Conservation (phyloP, 2,329 filamentous ascomycete genomes). For the Ceratocystis lukuohia region DNA sequence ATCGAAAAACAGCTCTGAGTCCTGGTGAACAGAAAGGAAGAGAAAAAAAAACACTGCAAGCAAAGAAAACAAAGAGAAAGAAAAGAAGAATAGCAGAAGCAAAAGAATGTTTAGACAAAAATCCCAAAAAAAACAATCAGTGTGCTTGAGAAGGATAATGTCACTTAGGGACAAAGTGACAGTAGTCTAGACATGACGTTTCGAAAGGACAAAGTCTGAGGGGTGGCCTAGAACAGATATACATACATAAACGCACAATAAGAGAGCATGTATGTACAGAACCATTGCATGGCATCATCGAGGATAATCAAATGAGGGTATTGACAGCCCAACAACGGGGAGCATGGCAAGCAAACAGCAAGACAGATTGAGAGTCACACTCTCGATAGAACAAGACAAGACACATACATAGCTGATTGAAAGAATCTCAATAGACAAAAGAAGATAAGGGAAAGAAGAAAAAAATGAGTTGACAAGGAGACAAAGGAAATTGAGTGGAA, state of each 20-base stretch:
- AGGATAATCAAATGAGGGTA: background rate
- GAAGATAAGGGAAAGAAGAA: slow-evolving; percentile 8
- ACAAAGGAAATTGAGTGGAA: slow-evolving; percentile 14
- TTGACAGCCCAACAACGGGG: background rate
- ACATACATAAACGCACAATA: too few species aligned
- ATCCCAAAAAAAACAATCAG: background rate
- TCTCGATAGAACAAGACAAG: background rate
- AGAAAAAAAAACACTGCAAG: background rate
- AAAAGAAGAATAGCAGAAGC: background rate
- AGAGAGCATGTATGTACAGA: too few species aligned
- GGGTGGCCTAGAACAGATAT: too few species aligned
- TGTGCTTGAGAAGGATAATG: too few species aligned
- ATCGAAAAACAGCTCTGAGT: slow-evolving; percentile 1
- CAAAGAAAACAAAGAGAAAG: background rate
- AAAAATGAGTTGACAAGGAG: slow-evolving; percentile 9
- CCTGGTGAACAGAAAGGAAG: background rate
- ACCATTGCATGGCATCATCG: too few species aligned
- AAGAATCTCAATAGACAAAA: slow-evolving; percentile 12
- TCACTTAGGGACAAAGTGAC: too few species aligned
- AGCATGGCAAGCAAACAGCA: slow-evolving; percentile 9
- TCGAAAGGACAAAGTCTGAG: too few species aligned
- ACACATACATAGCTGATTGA: background rate
- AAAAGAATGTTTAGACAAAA: background rate
- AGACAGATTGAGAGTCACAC: background rate
- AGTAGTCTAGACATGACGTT: too few species aligned